A percentile compares a stretch with the other conserved stretches of the same genome.
Conservation (phyloP, 2,329 filamentous ascomycete genomes). For the Fusarium sp. region DNA sequence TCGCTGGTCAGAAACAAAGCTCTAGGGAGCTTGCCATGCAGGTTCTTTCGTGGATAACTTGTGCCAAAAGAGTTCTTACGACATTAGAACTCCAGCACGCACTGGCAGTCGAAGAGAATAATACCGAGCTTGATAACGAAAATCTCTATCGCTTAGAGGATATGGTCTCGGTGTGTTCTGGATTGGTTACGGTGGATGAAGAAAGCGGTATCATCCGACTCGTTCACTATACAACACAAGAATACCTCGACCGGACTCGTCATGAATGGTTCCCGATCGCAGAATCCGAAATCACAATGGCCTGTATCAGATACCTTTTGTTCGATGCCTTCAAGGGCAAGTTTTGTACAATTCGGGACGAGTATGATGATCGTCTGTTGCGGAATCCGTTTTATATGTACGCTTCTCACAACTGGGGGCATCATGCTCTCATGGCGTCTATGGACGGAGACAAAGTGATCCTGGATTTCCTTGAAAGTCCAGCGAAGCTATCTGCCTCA, state of each 20-base stretch:
- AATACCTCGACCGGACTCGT: not conserved
- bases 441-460: not conserved
- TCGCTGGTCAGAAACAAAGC: rapidly evolving
- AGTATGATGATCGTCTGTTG: rapidly evolving
- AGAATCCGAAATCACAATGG: rapidly evolving
- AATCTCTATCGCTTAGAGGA: rapidly evolving
- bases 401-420: rapidly evolving
- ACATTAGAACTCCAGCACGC: not conserved
- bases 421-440: not conserved
- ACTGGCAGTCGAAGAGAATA: not conserved
- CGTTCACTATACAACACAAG: not conserved
- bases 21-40: not conserved
- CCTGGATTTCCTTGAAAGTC: rapidly evolving
- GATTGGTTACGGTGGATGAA: not conserved
- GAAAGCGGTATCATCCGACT: not conserved
- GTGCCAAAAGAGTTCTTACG: rapidly evolving
- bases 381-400: rapidly evolving
- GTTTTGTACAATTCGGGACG: rapidly evolving
- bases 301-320: not conserved
- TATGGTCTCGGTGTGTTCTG: not conserved
- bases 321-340: rapidly evolving
- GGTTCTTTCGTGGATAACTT: not conserved
- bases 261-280: rapidly evolving
- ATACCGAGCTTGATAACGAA: rapidly evolving
- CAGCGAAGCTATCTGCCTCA: not conserved